These are phyloP conservation scores for Gastroboletus turbinatus DNA, from an alignment of 1,284 basidiomycete species.

Conservation along the genomic window DNA sequence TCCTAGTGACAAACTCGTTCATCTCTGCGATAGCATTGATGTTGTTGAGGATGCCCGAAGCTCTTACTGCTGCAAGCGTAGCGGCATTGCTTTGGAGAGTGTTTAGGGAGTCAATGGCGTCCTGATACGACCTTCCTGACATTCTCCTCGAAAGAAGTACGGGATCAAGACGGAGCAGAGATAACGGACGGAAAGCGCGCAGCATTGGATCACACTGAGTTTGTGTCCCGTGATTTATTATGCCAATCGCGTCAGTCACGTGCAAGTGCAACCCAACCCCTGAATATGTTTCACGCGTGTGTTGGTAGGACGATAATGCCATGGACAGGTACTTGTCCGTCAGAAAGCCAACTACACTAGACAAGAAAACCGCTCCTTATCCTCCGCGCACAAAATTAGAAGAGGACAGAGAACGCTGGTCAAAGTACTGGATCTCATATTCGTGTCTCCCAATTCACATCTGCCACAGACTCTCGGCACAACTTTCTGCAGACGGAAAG, in stretches of 20 bases:
- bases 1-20: conserved; percentile 84
- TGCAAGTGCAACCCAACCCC: conserved; percentile 11
- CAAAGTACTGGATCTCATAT: conserved; percentile 8
- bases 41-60: conserved; percentile 70
- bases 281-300: conserved; percentile 7
- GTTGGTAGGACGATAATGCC: not conserved
- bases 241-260: conserved; percentile 8
- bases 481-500: conserved; percentile 30
- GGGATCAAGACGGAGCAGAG: conserved; percentile 3
- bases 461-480: conserved; percentile 32
- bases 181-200: conserved; percentile 17
- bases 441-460: not conserved
- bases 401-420: conserved; percentile 20
- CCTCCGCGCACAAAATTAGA: conserved; percentile 15
- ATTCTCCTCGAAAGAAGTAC: conserved; percentile 37
- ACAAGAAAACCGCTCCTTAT: conserved; percentile 10
- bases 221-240: conserved; percentile 4
- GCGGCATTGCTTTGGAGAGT: conserved; percentile 94
- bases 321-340: conserved; percentile 46
- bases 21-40: conserved; percentile 84
- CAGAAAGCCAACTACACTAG: conserved; percentile 32
- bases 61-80: conserved; percentile 81
- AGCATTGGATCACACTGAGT: conserved; percentile 4
- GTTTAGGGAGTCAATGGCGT: conserved; percentile 88
- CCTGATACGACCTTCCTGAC: conserved; percentile 58